Conservation (phyloP, 352 stramenopile species). For the Ophiocytium majus region DNA sequence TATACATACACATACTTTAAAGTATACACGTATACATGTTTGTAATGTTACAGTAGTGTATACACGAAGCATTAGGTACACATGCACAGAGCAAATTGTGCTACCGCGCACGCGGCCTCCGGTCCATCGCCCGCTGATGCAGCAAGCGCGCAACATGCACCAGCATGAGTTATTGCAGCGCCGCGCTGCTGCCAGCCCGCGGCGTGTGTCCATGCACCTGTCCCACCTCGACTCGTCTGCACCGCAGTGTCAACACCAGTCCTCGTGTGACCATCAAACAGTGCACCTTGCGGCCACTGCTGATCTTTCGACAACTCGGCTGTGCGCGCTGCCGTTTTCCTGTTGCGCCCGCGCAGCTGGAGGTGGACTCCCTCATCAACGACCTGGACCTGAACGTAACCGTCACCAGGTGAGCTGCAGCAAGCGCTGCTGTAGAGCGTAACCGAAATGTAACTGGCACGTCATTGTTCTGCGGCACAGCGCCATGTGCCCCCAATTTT, state of each 20-base stretch:
- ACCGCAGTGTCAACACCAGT: too few species aligned
- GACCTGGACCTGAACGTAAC: slow-evolving; percentile 62
- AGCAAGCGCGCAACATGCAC: neutral
- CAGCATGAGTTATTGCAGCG: neutral
- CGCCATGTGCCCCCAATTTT: neutral
- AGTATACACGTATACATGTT: too few species aligned
- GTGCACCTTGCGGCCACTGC: neutral
- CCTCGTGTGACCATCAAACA: too few species aligned
- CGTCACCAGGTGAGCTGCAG: slow-evolving; percentile 48
- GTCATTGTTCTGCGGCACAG: neutral
- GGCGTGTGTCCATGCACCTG: too few species aligned
- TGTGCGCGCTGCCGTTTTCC: neutral
- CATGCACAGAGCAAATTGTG: too few species aligned
- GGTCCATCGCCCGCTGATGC: neutral
- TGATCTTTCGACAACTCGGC: neutral
- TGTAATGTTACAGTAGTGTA: too few species aligned
- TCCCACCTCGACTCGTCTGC: too few species aligned
- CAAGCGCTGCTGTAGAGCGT: neutral
- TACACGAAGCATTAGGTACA: too few species aligned
- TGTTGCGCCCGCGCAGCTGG: slow-evolving; percentile 50
- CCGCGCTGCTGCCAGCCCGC: too few species aligned
- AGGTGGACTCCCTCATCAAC: slow-evolving; percentile 63
- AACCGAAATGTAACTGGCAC: neutral
- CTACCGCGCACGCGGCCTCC: too few species aligned
- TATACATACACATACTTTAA: too few species aligned